These are phyloP conservation scores for Pugionium cornutum DNA, from an alignment of 345 rosid genomes.

Conservation along the genomic window DNA sequence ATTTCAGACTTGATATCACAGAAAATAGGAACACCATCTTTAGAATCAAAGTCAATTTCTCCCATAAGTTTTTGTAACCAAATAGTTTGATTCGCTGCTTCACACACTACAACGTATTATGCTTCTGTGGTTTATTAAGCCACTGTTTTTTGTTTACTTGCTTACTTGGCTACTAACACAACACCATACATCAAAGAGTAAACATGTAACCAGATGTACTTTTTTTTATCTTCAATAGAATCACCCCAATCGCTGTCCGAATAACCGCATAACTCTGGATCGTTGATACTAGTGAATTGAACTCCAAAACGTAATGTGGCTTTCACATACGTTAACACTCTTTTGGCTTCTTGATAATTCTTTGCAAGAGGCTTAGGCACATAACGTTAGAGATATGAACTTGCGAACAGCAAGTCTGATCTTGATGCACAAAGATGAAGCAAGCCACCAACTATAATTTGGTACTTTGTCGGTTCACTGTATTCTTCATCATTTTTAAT, in stretches of 20 bases:
- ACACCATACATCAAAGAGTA: neutral
- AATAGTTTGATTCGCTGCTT: neutral
- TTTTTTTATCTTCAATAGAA: neutral
- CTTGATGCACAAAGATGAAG: neutral
- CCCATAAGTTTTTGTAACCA: neutral
- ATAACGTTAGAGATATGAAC: neutral
- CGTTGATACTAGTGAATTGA: neutral
- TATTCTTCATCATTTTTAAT: neutral
- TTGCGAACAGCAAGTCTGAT: neutral
- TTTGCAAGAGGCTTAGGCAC: neutral
- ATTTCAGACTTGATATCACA: neutral
- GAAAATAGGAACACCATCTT: neutral
- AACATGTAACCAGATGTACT: neutral
- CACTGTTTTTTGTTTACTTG: neutral
- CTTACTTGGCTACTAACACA: neutral
- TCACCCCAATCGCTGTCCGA: neutral
- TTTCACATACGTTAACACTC: neutral
- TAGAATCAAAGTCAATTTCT: neutral
- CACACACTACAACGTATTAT: neutral
- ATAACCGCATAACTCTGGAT: neutral
- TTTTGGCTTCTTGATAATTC: neutral
- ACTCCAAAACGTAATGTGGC: neutral
- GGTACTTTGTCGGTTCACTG: neutral
- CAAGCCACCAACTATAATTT: neutral
- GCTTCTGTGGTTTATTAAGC: neutral